Conservation (phyloP, 2,329 filamentous ascomycete genomes). For the Zalaria obscura region DNA sequence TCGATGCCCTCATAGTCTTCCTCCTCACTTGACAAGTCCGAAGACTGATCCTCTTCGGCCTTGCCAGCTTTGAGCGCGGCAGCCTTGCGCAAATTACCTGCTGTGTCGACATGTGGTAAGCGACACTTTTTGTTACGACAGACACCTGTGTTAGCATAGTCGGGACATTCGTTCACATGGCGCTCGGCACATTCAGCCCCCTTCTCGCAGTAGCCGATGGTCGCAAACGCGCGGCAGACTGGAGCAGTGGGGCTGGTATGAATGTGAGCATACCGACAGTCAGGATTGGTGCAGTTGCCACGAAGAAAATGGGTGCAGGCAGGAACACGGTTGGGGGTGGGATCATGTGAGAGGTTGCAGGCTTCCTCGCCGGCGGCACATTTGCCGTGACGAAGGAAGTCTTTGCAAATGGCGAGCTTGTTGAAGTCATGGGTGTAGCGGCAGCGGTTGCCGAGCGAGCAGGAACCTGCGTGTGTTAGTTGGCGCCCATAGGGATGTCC, state of each 20-base stretch:
- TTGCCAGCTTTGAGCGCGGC: constrained; percentile 25
- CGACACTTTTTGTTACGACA: constrained; percentile 68
- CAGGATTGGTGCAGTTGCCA: constrained; percentile 74
- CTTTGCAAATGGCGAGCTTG: constrained; percentile 84
- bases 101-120: constrained; percentile 75
- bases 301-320: constrained; percentile 81
- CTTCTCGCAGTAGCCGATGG: constrained; percentile 77
- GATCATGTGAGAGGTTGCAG: constrained; percentile 84
- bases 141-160: constrained; percentile 79
- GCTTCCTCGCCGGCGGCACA: constrained; percentile 57
- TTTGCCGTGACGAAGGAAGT: constrained; percentile 63
- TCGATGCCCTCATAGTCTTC: constrained; percentile 49
- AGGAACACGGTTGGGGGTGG: constrained; percentile 70
- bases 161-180: constrained; percentile 86
- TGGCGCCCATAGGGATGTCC: constrained; percentile 1
- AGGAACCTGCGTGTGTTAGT: constrained; percentile 50
- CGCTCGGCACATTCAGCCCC: constrained; percentile 64
- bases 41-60: constrained; percentile 16
- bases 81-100: constrained; percentile 58
- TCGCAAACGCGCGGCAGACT: constrained; percentile 74
- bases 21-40: constrained; percentile 65
- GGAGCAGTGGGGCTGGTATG: constrained; percentile 60
- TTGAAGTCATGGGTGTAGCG: constrained; percentile 69
- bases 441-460: constrained; percentile 67
- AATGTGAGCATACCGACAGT: constrained; percentile 79